Percentiles rank a stretch among this genome's conserved stretches.
Conservation (phyloP, 2,329 filamentous ascomycete genomes). For the Cordyceps cateniannulata region DNA sequence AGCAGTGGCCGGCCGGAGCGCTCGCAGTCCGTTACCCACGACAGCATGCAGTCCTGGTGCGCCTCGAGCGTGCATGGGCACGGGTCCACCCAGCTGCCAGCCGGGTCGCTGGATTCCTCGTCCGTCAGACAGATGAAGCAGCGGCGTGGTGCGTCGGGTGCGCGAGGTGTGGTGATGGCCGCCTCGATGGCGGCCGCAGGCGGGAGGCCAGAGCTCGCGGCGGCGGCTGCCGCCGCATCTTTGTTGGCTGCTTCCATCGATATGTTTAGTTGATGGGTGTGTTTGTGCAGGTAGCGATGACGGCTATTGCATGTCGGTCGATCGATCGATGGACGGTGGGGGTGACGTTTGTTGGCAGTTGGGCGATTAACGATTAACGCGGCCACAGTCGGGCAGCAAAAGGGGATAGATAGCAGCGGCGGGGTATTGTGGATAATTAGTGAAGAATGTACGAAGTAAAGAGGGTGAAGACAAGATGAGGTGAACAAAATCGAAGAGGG, state of each 20-base stretch:
- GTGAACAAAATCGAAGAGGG: not conserved
- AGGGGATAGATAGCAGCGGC: not conserved
- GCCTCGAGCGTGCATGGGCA: constrained; percentile 88
- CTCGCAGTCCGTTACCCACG: constrained; percentile 91
- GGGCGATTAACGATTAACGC: too few species aligned
- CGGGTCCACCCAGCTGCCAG: constrained; percentile 69
- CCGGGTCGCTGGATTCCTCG: constrained; percentile 41
- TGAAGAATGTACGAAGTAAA: not conserved
- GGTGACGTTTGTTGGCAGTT: not conserved
- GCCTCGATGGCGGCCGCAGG: constrained; percentile 16
- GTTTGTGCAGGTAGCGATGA: not conserved
- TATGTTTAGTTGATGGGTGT: not conserved
- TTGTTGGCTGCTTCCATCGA: not conserved
- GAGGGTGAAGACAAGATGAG: not conserved
- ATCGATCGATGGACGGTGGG: not conserved
- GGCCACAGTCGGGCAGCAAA: not conserved
- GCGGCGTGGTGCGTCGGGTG: constrained; percentile 29
- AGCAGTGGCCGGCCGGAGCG: constrained; percentile 57
- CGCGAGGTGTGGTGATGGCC: constrained; percentile 14
- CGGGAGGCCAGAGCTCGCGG: constrained; percentile 8
- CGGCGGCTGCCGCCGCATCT: not conserved
- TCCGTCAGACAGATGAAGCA: constrained; percentile 61
- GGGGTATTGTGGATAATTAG: not conserved
- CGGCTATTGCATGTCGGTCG: constrained; percentile 1
- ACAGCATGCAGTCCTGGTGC: constrained; percentile 82